phyloP scores from a whole-genome alignment of 129 eudicot genomes.

The Lactuca saligna region DNA sequence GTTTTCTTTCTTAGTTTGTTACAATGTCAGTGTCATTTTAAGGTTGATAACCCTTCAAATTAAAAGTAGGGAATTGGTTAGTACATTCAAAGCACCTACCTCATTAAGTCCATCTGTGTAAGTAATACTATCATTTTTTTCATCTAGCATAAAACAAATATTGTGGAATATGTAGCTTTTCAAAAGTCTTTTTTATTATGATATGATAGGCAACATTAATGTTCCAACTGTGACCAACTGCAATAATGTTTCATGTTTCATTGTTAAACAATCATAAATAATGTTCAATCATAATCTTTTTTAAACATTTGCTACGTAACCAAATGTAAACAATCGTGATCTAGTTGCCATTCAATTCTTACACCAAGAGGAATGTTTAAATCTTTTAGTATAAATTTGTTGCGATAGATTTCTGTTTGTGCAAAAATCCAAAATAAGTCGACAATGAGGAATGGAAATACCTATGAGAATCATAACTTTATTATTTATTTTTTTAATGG shows the following conservation, averaged over 20 bases:
- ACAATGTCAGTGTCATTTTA: constrained; percentile 6
- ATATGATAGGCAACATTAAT: not conserved
- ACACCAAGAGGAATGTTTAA: not conserved
- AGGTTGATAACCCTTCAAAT: not conserved
- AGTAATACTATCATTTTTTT: too few species aligned
- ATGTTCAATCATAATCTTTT: not conserved
- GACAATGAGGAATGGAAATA: constrained; percentile 10
- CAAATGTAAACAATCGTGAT: not conserved
- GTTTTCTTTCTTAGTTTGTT: not conserved
- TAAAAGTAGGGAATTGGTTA: not conserved
- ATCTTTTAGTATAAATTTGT: not conserved
- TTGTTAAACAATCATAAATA: not conserved
- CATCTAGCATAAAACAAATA: too few species aligned
- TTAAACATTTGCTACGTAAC: not conserved
- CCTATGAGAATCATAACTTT: constrained; percentile 17
- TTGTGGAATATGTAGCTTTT: too few species aligned
- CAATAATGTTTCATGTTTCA: not conserved
- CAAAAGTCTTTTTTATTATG: too few species aligned
- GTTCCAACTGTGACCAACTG: not conserved
- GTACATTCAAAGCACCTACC: not conserved
- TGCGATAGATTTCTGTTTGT: not conserved
- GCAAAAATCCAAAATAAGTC: constrained; percentile 8
- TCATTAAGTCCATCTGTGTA: too few species aligned
- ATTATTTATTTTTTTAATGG: not conserved
- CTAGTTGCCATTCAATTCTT: not conserved